phyloP scores from a whole-genome alignment of 441 rosid species.

The Kokia cookei region DNA sequence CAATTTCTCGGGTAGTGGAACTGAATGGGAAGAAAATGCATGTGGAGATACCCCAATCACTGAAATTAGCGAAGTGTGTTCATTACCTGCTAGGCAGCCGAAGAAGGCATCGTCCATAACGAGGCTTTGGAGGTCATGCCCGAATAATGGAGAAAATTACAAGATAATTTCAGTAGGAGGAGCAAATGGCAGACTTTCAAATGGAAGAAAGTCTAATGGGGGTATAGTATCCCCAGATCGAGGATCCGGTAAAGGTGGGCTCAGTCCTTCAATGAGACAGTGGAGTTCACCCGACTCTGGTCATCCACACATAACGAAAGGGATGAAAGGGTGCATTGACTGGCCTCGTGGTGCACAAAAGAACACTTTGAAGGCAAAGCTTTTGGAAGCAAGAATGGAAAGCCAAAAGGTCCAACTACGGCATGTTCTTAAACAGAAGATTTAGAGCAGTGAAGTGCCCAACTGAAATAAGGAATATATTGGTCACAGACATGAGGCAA shows the following conservation, averaged over 20 bases:
- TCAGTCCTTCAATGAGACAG: slow-evolving; percentile 53
- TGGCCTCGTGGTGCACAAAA: slow-evolving; percentile 87
- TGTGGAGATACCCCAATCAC: slow-evolving; percentile 47
- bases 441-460: slow-evolving; percentile 24
- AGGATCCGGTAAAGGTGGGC: slow-evolving; percentile 51
- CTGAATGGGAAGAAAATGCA: slow-evolving; percentile 13
- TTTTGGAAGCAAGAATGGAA: slow-evolving; percentile 85
- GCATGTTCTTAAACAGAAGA: slow-evolving; percentile 90
- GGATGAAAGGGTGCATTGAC: slow-evolving; percentile 95
- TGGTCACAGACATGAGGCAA: slow-evolving; percentile 1
- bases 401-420: slow-evolving; percentile 80
- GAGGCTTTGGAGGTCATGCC: slow-evolving; percentile 67
- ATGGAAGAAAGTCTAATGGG: slow-evolving; percentile 55
- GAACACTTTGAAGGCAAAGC: slow-evolving; percentile 84
- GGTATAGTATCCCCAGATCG: slow-evolving; percentile 47
- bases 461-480: slow-evolving; percentile 16
- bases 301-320: slow-evolving; percentile 44
- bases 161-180: slow-evolving; percentile 23
- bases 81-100: slow-evolving; percentile 42
- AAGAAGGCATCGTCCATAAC: slow-evolving; percentile 74
- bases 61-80: slow-evolving; percentile 67
- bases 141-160: slow-evolving; percentile 47
- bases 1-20: slow-evolving; percentile 46
- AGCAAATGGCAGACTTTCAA: slow-evolving; percentile 26
- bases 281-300: slow-evolving; percentile 85